These are phyloP conservation scores for Collybiopsis confluens DNA, from an alignment of 768 basidiomycete species.

Conservation along the genomic window DNA sequence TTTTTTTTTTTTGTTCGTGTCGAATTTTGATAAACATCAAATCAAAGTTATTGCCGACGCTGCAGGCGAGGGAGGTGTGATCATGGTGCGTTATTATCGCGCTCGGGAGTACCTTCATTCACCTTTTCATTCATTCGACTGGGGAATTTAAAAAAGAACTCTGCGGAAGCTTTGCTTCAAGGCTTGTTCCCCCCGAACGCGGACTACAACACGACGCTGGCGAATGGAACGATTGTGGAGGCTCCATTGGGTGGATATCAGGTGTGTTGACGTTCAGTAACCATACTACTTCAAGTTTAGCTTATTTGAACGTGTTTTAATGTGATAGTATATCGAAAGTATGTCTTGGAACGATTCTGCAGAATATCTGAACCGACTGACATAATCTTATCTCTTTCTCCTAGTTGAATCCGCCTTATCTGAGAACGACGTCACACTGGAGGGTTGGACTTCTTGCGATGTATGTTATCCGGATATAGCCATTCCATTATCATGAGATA, in stretches of 20 bases:
- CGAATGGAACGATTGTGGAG: constrained; percentile 56
- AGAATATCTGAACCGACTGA: no score
- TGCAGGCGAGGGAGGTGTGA: constrained; percentile 66
- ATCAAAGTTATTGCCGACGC: constrained; percentile 54
- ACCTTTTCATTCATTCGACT: background rate
- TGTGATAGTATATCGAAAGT: constrained; percentile 41
- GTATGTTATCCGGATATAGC: constrained; percentile 35
- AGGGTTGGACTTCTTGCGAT: constrained; percentile 61
- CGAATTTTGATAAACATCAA: background rate
- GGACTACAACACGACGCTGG: constrained; percentile 49
- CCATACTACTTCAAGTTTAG: no score
- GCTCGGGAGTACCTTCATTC: background rate
- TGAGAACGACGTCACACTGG: constrained; percentile 55
- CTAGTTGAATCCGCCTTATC: constrained; percentile 63
- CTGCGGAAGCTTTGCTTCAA: constrained; percentile 63
- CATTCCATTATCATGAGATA: no score
- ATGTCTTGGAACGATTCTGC: no score
- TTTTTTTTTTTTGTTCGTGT: background rate
- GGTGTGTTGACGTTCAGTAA: no score
- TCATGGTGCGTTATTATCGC: constrained; percentile 20
- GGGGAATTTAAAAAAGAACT: no score
- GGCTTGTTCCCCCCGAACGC: constrained; percentile 57
- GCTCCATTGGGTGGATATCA: constrained; percentile 69
- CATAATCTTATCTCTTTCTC: background rate
- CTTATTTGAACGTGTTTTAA: no score